Evolutionary conservation across 2,329 filamentous ascomycete species (phyloP), one percentile per base, ranked within the genome.

Genomic region (Aspergillus pseudotamarii): DNA sequence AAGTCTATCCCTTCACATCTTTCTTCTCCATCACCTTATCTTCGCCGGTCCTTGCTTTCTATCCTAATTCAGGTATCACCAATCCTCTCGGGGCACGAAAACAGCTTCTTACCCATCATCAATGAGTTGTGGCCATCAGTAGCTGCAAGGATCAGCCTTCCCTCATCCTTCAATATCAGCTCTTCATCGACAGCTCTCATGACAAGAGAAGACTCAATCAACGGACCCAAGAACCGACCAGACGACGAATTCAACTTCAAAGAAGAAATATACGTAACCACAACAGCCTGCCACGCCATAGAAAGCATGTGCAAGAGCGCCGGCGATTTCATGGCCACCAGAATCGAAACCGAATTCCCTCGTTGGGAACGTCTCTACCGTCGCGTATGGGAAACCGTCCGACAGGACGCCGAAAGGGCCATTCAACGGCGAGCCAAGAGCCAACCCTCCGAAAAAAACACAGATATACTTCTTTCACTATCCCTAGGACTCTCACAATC

Each of bases 71-170:
- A 89, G 0, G 89, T 93, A 3, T 86, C 90, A 5, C 86, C 89
- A 0, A 85, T 91, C 0, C 85, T 99, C 3, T 86, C 90, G 0
- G 83, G 83, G 4, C 89, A 97, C 68, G 91, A 97, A 73, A 89
- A 94, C 65, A 87, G 88, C 0, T 97, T 97, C 74, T 80, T 99
- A 1, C 95, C 95, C 0, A 84, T 98, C 0, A 88, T 98, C 69
- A 95, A 98, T 76, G 89, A 91, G 3, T 82, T 98, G 9, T 99
- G 94, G 94, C 93, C 94, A 0, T 90, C 96, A 8, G 81, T 97
- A 6, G 75, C 75, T 14, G 69, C 74, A 3, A 71, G 76, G 53
- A 73, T 80, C 56, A 72, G 71, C 21, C 72, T 76, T 38, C 75
- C 78, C n/a, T 69, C 74, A 4, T 72, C 80, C 90, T 1, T 82